phyloP scores from a whole-genome alignment of 2,329 filamentous ascomycete genomes.

The Lasiodiplodia citricola region DNA sequence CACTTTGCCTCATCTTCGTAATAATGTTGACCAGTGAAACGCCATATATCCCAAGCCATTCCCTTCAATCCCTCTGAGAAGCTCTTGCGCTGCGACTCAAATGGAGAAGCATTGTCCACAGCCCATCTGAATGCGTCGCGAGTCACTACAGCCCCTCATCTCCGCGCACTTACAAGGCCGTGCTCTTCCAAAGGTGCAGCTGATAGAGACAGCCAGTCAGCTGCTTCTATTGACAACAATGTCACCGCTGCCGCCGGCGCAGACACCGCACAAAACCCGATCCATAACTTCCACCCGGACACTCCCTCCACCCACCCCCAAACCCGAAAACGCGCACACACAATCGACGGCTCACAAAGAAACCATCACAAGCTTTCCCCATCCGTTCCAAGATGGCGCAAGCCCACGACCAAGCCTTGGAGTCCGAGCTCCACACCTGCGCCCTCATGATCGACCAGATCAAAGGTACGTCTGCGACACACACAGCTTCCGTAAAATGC shows the following conservation, averaged over 20 bases:
- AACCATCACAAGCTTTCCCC: background rate
- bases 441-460: constrained; percentile 8
- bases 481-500: background rate
- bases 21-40: background rate
- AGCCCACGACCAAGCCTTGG: background rate
- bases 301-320: background rate
- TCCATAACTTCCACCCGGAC: background rate
- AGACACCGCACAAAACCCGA: background rate
- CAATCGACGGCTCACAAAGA: background rate
- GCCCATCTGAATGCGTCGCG: background rate
- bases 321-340: background rate
- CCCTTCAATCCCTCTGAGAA: no score
- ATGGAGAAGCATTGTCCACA: background rate
- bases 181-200: background rate
- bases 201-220: background rate
- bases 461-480: background rate
- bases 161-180: background rate
- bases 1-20: background rate
- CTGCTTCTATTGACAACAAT: background rate
- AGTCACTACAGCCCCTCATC: background rate
- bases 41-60: no score
- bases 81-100: no score
- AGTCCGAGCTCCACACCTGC: background rate
- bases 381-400: background rate
- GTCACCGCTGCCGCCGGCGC: background rate